Percentiles rank a stretch among this genome's conserved stretches.
Evolutionary conservation across 2,329 filamentous ascomycete species (phyloP).

Genomic region (Apiospora phragmitis): DNA sequence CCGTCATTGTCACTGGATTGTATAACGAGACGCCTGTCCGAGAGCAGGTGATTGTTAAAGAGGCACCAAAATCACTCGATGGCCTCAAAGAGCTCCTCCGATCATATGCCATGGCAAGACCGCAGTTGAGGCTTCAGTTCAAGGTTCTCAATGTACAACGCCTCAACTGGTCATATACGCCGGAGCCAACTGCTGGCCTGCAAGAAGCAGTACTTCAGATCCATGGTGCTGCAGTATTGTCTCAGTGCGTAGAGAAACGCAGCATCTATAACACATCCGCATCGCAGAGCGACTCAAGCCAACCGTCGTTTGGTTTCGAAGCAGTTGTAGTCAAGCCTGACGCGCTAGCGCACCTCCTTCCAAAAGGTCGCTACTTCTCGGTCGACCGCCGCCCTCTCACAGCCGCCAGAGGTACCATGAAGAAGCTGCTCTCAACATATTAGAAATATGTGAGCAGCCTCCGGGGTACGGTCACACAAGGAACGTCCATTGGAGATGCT

Average conservation of each 20-base stretch:
- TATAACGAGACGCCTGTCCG: constrained; percentile 65
- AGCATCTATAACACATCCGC: constrained; percentile 15
- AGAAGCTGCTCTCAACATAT: constrained; percentile 57
- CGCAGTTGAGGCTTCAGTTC: constrained; percentile 60
- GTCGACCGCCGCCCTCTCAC: constrained; percentile 69
- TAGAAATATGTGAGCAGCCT: constrained; percentile 46
- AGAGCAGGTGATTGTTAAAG: constrained; percentile 56
- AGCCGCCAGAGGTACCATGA: constrained; percentile 53
- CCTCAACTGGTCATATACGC: constrained; percentile 63
- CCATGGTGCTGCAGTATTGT: constrained; percentile 56
- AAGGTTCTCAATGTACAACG: constrained; percentile 56
- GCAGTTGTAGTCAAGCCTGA: constrained; percentile 58
- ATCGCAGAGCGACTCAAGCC: constrained; percentile 15
- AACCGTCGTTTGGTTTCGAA: constrained; percentile 46
- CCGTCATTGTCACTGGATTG: constrained; percentile 60
- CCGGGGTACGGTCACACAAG: constrained; percentile 23
- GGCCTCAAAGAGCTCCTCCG: constrained; percentile 62
- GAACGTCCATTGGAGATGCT: constrained; percentile 43
- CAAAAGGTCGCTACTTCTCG: constrained; percentile 62
- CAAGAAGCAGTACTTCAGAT: constrained; percentile 63
- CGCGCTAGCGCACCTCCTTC: constrained; percentile 44
- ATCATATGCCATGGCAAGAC: constrained; percentile 66
- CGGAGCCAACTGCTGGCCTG: constrained; percentile 47
- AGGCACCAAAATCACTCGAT: constrained; percentile 54
- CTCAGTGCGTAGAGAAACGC: constrained; percentile 50